Evolutionary conservation across 768 basidiomycete species (phyloP).

Genomic region (Pisolithus albus): DNA sequence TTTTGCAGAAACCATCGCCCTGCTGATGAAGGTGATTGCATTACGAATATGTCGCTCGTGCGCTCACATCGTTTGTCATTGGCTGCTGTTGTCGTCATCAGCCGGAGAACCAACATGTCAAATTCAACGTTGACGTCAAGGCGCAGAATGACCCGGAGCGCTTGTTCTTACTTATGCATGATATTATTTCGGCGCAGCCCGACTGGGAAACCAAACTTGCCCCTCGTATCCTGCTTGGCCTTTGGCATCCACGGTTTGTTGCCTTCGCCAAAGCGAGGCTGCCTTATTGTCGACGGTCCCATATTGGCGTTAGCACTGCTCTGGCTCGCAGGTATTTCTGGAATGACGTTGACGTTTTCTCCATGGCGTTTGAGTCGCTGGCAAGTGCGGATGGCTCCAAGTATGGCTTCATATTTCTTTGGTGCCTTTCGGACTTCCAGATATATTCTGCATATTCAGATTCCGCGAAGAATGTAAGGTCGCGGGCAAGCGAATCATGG

Average conservation of each 20-base stretch:
- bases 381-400: conserved; percentile 65
- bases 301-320: conserved; percentile 70
- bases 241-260: conserved; percentile 92
- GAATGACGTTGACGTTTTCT: conserved; percentile 80
- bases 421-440: neutral
- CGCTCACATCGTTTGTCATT: conserved; percentile 2
- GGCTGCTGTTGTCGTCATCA: conserved; percentile 17
- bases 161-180: conserved; percentile 77
- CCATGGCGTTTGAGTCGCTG: conserved; percentile 69
- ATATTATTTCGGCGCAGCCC: conserved; percentile 52
- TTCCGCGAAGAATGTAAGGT: conserved; percentile 76
- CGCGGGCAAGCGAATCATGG: conserved; percentile 79
- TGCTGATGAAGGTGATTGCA: conserved; percentile 65
- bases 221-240: conserved; percentile 72
- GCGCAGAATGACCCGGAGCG: conserved; percentile 83
- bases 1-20: conserved; percentile 73
- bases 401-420: conserved; percentile 31
- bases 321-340: conserved; percentile 86
- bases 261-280: conserved; percentile 65
- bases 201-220: conserved; percentile 72
- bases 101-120: conserved; percentile 71
- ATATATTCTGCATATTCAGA: conserved; percentile 30
- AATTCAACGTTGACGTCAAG: conserved; percentile 91
- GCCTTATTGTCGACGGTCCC: conserved; percentile 77
- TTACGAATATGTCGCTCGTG: conserved; percentile 6